A percentile compares a stretch with the other conserved stretches of the same genome.
phyloP scores from a whole-genome alignment of 768 basidiomycete species.

The Rubroboletus satanas region DNA sequence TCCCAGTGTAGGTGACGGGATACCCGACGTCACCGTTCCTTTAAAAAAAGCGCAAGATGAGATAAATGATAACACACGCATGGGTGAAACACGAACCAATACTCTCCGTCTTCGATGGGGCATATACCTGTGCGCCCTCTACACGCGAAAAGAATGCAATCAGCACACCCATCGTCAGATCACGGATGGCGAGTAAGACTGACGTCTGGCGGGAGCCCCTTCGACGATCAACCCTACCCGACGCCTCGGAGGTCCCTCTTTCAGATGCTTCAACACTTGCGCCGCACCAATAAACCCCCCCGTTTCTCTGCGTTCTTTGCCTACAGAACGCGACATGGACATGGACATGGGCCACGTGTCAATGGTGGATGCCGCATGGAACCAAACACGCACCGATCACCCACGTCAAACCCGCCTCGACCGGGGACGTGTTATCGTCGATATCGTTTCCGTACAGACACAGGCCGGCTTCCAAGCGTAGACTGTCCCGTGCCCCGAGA shows the following conservation, averaged over 20 bases:
- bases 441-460: constrained; percentile 95
- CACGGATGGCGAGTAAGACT: constrained; percentile 17
- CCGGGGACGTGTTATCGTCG: constrained; percentile 78
- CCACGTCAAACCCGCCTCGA: constrained; percentile 92
- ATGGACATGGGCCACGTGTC: not conserved
- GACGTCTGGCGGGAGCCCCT: constrained; percentile 83
- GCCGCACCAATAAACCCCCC: constrained; percentile 79
- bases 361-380: not conserved
- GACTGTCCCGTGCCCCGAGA: constrained; percentile 86
- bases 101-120: constrained; percentile 47
- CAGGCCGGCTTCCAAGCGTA: constrained; percentile 96
- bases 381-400: constrained; percentile 66
- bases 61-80: not conserved
- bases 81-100: constrained; percentile 48
- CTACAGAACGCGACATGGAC: constrained; percentile 34
- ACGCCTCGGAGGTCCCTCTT: constrained; percentile 70
- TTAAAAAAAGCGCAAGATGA: constrained; percentile 18
- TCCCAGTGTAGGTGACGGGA: constrained; percentile 85
- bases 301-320: constrained; percentile 72
- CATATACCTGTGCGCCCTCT: constrained; percentile 80
- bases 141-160: not conserved
- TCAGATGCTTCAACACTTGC: constrained; percentile 68
- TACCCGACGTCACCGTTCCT: constrained; percentile 87
- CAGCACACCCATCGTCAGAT: not conserved
- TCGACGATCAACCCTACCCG: constrained; percentile 82